Evolutionary conservation across 352 stramenopile genomes (phyloP).

Genomic region (Pythium insidiosum): DNA sequence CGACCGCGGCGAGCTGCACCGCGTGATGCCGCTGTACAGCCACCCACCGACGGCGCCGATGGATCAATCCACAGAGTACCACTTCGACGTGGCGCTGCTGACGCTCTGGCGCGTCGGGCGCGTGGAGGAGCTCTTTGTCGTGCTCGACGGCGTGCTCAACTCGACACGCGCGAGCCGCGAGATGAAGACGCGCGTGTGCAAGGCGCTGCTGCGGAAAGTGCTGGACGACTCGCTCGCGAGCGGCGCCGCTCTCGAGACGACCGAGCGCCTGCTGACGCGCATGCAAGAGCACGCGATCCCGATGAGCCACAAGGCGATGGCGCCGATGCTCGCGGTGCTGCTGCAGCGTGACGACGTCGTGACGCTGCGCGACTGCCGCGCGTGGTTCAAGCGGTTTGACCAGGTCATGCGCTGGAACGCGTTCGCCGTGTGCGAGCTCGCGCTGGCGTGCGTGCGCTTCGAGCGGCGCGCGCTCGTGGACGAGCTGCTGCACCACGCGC

Average conservation of each 20-base stretch:
- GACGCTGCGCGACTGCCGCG: slow-evolving; percentile 27
- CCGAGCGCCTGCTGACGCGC: slow-evolving; percentile 36
- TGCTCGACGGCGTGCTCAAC: slow-evolving; percentile 44
- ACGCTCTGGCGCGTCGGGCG: slow-evolving; percentile 36
- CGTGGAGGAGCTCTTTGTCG: slow-evolving; percentile 36
- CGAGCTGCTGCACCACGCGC: slow-evolving; percentile 43
- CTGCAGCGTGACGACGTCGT: slow-evolving; percentile 20
- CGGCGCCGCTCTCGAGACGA: too few relatives aligned
- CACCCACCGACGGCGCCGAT: slow-evolving; percentile 28
- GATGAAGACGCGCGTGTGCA: slow-evolving; percentile 52
- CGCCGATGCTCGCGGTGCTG: slow-evolving; percentile 30
- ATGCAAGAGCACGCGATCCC: slow-evolving; percentile 53
- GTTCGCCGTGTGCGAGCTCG: slow-evolving; percentile 55
- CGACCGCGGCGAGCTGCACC: slow-evolving; percentile 35
- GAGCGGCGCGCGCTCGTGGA: slow-evolving; percentile 49
- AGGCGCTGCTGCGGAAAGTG: slow-evolving; percentile 44
- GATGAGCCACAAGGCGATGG: slow-evolving; percentile 38
- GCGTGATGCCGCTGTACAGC: slow-evolving; percentile 58
- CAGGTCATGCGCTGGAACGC: slow-evolving; percentile 52
- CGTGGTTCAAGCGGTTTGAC: slow-evolving; percentile 38
- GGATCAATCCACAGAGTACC: slow-evolving; percentile 40
- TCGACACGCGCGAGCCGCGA: slow-evolving; percentile 23
- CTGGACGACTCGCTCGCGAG: slow-evolving; percentile 31
- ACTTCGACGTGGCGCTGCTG: slow-evolving; percentile 63
- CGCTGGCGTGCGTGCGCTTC: slow-evolving; percentile 40